These are phyloP conservation scores for Silene coronaria DNA, from an alignment of 179 eudicot genomes.

Conservation along the genomic window DNA sequence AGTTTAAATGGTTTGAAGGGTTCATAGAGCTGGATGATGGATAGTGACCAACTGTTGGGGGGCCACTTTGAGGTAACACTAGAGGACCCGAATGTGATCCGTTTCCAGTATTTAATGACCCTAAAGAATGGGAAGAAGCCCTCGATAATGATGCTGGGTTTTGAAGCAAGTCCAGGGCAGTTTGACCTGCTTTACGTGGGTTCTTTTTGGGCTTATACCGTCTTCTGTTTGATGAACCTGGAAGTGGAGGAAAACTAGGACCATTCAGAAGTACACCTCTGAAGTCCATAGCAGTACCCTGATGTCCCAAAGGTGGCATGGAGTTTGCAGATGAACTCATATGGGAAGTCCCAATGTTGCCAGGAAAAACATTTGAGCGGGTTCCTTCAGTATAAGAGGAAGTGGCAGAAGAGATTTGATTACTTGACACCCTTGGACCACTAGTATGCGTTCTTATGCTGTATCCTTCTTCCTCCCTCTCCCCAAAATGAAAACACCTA, in stretches of 20 bases:
- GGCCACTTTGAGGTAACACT: conserved; percentile 19
- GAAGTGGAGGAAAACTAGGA: conserved; percentile 67
- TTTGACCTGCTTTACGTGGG: conserved; percentile 33
- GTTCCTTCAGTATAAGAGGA: conserved; percentile 18
- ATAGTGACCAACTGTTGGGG: conserved; percentile 18
- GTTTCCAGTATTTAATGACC: conserved; percentile 19
- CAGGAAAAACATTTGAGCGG: conserved; percentile 8
- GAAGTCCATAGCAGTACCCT: conserved; percentile 41
- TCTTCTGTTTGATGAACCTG: conserved; percentile 39
- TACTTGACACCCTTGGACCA: conserved; percentile 17
- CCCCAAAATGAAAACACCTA: conserved; percentile 28
- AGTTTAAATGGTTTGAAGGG: neutral
- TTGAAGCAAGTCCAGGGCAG: conserved; percentile 36
- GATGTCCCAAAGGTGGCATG: conserved; percentile 51
- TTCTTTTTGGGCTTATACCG: conserved; percentile 44
- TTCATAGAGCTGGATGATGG: conserved; percentile 13
- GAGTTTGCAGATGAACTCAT: conserved; percentile 33
- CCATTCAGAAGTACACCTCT: conserved; percentile 36
- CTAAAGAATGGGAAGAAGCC: conserved; percentile 17
- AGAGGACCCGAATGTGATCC: conserved; percentile 21
- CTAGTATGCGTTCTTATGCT: conserved; percentile 13
- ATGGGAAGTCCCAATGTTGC: conserved; percentile 25
- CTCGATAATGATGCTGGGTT: conserved; percentile 24
- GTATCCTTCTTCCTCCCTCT: conserved; percentile 23
- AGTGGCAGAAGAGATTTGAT: conserved; percentile 13